Conservation (phyloP, 371 early-diverging fungal species). For the Capillidium heterosporum region DNA sequence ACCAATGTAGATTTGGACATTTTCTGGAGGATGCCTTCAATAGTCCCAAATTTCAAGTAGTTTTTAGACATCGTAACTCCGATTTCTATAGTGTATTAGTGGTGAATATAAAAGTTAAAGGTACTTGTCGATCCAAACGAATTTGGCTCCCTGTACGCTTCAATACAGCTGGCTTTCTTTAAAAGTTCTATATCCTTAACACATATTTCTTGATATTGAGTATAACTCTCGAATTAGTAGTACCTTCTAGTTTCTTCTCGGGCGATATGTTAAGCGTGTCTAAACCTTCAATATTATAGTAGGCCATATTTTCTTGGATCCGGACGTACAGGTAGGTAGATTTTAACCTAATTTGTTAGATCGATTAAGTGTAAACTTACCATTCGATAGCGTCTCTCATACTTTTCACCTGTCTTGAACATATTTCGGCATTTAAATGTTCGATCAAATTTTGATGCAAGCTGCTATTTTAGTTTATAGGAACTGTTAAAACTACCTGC, state of each 20-base stretch:
- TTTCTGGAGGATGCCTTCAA: constrained; percentile 14
- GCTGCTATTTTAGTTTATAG: constrained; percentile 9
- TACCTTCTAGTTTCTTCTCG: constrained; percentile 26
- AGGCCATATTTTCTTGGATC: constrained; percentile 30
- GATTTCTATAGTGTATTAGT: constrained; percentile 13
- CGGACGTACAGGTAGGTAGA: constrained; percentile 57
- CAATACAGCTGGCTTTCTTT: constrained; percentile 10
- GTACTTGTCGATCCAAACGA: constrained; percentile 10
- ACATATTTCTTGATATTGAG: constrained; percentile 22
- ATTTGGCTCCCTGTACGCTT: not conserved
- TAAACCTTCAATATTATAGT: constrained; percentile 26
- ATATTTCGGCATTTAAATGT: constrained; percentile 69
- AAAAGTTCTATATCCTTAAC: constrained; percentile 22
- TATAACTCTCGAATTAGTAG: not conserved
- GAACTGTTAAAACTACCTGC: constrained; percentile 26
- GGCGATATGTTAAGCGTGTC: constrained; percentile 7
- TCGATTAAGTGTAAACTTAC: constrained; percentile 11
- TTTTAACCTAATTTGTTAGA: constrained; percentile 25
- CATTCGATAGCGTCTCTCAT: constrained; percentile 38
- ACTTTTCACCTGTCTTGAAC: constrained; percentile 39
- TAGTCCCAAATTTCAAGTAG: constrained; percentile 22
- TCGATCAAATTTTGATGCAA: constrained; percentile 59
- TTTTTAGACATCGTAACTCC: constrained; percentile 30
- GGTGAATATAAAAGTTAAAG: too few relatives aligned
- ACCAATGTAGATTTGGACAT: constrained; percentile 9